A percentile compares a stretch with the other conserved stretches of the same genome.
Conservation (phyloP, 345 rosid species). For the Luvunga scandens region DNA sequence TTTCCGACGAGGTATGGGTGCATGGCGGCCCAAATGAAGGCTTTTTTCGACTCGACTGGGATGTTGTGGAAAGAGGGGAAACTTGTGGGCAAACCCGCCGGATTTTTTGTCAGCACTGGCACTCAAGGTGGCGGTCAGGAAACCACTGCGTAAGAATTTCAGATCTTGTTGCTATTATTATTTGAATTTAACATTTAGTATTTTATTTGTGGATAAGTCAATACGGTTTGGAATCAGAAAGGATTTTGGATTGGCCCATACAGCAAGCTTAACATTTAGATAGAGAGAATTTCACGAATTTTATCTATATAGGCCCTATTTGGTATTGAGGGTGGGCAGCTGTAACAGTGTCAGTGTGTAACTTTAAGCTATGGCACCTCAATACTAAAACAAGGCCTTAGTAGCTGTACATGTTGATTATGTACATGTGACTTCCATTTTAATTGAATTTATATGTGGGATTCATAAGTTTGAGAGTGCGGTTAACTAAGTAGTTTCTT, state of each 20-base stretch:
- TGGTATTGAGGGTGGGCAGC: too few species aligned
- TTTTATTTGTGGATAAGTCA: background rate
- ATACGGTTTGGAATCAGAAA: background rate
- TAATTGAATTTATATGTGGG: background rate
- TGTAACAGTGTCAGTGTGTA: too few species aligned
- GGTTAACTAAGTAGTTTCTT: background rate
- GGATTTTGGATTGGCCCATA: background rate
- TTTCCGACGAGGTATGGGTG: conserved; percentile 80
- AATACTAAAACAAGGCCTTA: too few species aligned
- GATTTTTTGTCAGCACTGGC: conserved; percentile 79
- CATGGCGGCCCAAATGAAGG: conserved; percentile 86
- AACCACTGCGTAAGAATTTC: conserved; percentile 66
- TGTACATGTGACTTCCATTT: background rate
- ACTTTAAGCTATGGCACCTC: too few species aligned
- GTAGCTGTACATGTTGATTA: background rate
- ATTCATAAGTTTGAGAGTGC: background rate
- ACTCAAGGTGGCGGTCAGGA: conserved; percentile 94
- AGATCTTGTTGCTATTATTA: background rate
- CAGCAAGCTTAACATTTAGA: background rate
- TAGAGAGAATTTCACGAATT: background rate
- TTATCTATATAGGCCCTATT: background rate
- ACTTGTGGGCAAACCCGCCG: conserved; percentile 84
- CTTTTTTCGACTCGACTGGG: conserved; percentile 69
- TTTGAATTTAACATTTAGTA: background rate
- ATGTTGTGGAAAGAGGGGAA: conserved; percentile 61